Base-by-base conservation (phyloP, 129 eudicot species). In the Centaurea solstitialis region DNA sequence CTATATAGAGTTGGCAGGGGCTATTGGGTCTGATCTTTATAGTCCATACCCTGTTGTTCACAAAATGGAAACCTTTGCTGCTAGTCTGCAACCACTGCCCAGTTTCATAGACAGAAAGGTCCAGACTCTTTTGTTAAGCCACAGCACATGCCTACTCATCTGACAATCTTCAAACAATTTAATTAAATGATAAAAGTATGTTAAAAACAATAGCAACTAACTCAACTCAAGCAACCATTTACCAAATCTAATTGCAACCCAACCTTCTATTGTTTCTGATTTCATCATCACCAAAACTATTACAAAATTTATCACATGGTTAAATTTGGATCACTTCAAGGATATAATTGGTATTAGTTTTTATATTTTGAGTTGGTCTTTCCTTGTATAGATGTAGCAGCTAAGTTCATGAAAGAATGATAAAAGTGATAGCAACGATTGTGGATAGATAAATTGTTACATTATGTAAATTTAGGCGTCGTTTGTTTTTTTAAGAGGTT, bases 91-190 rank as follows among this genome's bases (percentile, higher is more conserved):
- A 79, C 59, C 80, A 67, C 80, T 79, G 83, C 80, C 75, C 62
- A 64, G 62, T 72, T 77, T 79, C 80, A 43, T 18, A 66, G 76
- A 37, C 75, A 72, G 76, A 72, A 37, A 82, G 74, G 81, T 41
- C 78, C 78, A 80, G 73, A 20, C 62, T 80, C 73, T 80, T 53
- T 72, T 70, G 65, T 77, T 70, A 70, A 50, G 38, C 82, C 78
- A 77, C 37, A 41, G 84, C 82, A 83, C 86, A 76, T 83, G 86
- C 81, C 69, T 76, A 82, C 74, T 68, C 64, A 74, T 74, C 84
- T 84, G 77, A 79, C 80, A 84, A 74, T 13, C 68, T 57, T 71
- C 64, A 80, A 79, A 78, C 70, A 73, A 69, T 33, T 78, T 47
- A 66, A 67, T 21, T 21, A 22, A 7, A 78, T 26, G 74, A 78